Evolutionary conservation across 1,284 basidiomycete species (phyloP).

Genomic region (Ceratobasidium sp.): DNA sequence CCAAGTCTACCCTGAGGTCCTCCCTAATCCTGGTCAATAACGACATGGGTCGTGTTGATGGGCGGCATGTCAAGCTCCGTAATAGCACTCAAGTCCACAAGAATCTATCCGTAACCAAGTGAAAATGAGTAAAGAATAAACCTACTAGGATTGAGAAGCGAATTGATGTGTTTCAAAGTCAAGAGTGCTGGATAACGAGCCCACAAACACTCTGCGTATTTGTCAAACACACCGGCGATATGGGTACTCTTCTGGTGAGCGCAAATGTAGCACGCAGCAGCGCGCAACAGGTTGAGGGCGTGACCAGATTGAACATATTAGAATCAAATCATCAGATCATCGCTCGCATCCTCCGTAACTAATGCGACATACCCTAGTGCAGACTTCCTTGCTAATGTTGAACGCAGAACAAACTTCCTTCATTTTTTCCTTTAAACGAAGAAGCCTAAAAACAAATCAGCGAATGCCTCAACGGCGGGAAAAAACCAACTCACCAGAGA

Average conservation of each 20-base stretch:
- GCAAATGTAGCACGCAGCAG: slow-evolving; percentile 91
- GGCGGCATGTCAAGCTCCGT: slow-evolving; percentile 88
- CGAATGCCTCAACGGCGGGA: not conserved
- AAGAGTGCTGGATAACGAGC: slow-evolving; percentile 94
- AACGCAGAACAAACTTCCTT: slow-evolving; percentile 97
- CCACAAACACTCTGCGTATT: slow-evolving; percentile 95
- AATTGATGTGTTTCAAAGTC: slow-evolving; percentile 95
- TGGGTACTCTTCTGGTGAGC: slow-evolving; percentile 92
- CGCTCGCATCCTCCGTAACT: not conserved
- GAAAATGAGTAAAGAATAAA: not conserved
- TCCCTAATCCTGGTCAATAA: slow-evolving; percentile 88
- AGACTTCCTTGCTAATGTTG: slow-evolving; percentile 94
- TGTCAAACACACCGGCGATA: slow-evolving; percentile 95
- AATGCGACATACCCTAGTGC: slow-evolving; percentile 73
- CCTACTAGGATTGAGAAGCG: slow-evolving; percentile 85
- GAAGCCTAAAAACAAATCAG: slow-evolving; percentile 60
- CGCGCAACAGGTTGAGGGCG: slow-evolving; percentile 94
- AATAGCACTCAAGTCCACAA: slow-evolving; percentile 84
- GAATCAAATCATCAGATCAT: not conserved
- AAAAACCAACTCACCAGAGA: slow-evolving; percentile 68
- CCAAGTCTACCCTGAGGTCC: slow-evolving; percentile 88
- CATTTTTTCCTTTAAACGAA: slow-evolving; percentile 96
- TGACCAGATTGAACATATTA: slow-evolving; percentile 94
- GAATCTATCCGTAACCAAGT: not conserved
- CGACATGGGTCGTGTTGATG: slow-evolving; percentile 76